phyloP scores from a whole-genome alignment of 2,329 filamentous ascomycete species.

The Trichoderma arundinaceum region DNA sequence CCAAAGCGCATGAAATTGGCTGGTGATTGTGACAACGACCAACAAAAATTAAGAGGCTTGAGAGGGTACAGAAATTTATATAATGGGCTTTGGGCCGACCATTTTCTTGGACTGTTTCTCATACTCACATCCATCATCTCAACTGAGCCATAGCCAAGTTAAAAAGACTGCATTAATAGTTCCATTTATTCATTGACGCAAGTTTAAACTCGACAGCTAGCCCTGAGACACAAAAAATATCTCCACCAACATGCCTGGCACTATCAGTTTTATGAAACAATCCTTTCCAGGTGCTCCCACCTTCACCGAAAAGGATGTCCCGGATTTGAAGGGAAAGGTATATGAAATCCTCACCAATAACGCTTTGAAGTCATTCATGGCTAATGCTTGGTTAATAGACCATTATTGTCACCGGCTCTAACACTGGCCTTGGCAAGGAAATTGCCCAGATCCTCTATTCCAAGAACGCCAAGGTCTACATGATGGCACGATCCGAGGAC shows the following conservation, averaged over 20 bases:
- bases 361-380: background rate
- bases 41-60: background rate
- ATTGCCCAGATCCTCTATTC: conserved; percentile 59
- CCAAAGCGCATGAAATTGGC: background rate
- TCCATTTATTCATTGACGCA: background rate
- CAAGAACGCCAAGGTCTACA: conserved; percentile 60
- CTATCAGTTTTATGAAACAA: conserved; percentile 28
- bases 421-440: conserved; percentile 55
- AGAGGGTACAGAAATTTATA: background rate
- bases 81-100: background rate
- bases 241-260: conserved; percentile 21
- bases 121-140: background rate
- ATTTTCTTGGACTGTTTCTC: background rate
- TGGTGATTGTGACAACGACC: background rate
- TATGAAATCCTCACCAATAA: conserved; percentile 36
- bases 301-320: conserved; percentile 65
- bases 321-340: conserved; percentile 55
- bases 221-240: background rate
- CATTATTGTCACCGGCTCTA: conserved; percentile 56
- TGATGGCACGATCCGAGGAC: conserved; percentile 53
- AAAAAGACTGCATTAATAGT: background rate
- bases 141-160: background rate
- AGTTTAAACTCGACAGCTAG: background rate
- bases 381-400: conserved; percentile 43
- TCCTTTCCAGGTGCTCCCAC: conserved; percentile 29